These are phyloP conservation scores for Bullera alba DNA, from an alignment of 768 basidiomycete species.

Conservation along the genomic window DNA sequence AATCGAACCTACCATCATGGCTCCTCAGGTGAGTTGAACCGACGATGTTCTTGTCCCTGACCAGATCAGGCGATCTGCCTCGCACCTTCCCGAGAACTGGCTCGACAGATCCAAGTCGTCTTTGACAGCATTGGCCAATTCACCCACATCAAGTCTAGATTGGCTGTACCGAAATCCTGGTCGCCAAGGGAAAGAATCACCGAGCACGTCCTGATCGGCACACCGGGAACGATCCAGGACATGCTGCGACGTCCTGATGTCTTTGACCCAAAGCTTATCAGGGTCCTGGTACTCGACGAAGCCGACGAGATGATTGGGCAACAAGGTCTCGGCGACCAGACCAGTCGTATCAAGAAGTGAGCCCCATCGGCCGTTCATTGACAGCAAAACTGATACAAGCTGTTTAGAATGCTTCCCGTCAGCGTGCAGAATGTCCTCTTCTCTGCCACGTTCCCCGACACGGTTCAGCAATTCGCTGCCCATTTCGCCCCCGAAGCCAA, in stretches of 20 bases:
- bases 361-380: slow-evolving; percentile 21
- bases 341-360: slow-evolving; percentile 85
- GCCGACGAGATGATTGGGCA: slow-evolving; percentile 98
- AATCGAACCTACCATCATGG: slow-evolving; percentile 71
- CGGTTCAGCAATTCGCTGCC: slow-evolving; percentile 81
- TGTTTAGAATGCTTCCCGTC: slow-evolving; percentile 41
- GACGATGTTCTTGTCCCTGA: not conserved
- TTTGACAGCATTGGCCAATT: slow-evolving; percentile 91
- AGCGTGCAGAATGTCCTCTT: slow-evolving; percentile 79
- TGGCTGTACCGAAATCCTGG: slow-evolving; percentile 76
- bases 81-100: slow-evolving; percentile 94
- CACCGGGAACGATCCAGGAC: slow-evolving; percentile 89
- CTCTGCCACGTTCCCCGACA: slow-evolving; percentile 95
- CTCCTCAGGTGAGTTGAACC: slow-evolving; percentile 63
- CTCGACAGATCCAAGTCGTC: slow-evolving; percentile 94
- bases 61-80: slow-evolving; percentile 77
- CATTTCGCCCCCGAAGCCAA: slow-evolving; percentile 92
- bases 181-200: slow-evolving; percentile 51
- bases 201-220: slow-evolving; percentile 89
- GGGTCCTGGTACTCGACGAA: slow-evolving; percentile 93
- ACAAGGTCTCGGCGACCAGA: slow-evolving; percentile 82
- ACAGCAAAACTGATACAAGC: slow-evolving; percentile 48
- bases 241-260: slow-evolving; percentile 63
- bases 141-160: slow-evolving; percentile 85
- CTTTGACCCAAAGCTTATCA: slow-evolving; percentile 69